These are phyloP conservation scores for Ceriops zippeliana DNA, from an alignment of 345 rosid species.

Conservation along the genomic window DNA sequence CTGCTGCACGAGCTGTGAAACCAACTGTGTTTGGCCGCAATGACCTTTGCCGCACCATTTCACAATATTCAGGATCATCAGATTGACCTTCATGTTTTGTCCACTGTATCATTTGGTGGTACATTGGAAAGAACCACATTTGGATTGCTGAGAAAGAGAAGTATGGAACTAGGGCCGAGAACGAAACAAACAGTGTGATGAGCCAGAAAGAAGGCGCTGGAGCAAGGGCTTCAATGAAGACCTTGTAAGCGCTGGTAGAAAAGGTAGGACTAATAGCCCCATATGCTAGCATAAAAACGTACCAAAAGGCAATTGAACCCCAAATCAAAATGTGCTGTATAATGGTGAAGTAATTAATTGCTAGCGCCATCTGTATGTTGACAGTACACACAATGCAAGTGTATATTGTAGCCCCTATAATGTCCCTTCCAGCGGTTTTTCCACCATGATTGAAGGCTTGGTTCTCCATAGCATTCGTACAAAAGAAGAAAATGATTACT, in stretches of 20 bases:
- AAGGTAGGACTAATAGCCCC: constrained; percentile 45
- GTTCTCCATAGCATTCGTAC: constrained; percentile 53
- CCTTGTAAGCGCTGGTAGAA: constrained; percentile 52
- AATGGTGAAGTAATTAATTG: constrained; percentile 71
- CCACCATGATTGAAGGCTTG: constrained; percentile 69
- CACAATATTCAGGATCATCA: constrained; percentile 63
- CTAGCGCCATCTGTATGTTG: constrained; percentile 74
- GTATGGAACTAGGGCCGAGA: constrained; percentile 59
- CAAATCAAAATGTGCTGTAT: constrained; percentile 67
- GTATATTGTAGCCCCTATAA: constrained; percentile 73
- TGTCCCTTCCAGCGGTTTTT: constrained; percentile 51
- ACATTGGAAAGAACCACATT: constrained; percentile 90
- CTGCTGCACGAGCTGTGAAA: constrained; percentile 58
- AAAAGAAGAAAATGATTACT: constrained; percentile 57
- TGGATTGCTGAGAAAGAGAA: constrained; percentile 58
- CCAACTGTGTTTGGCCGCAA: constrained; percentile 73
- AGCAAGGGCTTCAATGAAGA: constrained; percentile 74
- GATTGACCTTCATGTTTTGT: constrained; percentile 61
- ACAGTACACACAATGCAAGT: constrained; percentile 86
- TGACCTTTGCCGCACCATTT: constrained; percentile 76
- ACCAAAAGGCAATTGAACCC: constrained; percentile 68
- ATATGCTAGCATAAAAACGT: constrained; percentile 58
- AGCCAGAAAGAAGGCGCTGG: constrained; percentile 82
- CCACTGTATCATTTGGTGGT: constrained; percentile 91
- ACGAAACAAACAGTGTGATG: constrained; percentile 45